A percentile compares a stretch with the other conserved stretches of the same genome.
Evolutionary conservation across 495 filamentous ascomycete genomes (phyloP).

Genomic region (Lentithecium fluviatile): DNA sequence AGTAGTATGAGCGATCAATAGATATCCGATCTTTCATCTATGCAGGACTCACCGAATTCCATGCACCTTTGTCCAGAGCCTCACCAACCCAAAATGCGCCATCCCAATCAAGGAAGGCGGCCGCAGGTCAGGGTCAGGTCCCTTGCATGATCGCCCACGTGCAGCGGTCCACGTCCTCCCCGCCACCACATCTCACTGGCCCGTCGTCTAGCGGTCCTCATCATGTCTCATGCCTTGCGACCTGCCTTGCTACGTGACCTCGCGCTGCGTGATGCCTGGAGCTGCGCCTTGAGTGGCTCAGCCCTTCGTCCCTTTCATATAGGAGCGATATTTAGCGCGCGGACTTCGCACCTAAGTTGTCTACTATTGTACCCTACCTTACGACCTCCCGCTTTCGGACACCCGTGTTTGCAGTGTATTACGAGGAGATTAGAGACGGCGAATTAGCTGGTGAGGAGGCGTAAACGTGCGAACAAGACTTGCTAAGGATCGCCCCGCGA

Average conservation of each 20-base stretch:
- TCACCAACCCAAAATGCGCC: background rate
- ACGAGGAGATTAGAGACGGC: background rate
- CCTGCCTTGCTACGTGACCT: slow-evolving; percentile 21
- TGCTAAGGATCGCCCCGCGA: slow-evolving; percentile 27
- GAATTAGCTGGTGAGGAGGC: slow-evolving; percentile 10
- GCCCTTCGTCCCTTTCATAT: slow-evolving; percentile 7
- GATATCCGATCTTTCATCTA: background rate
- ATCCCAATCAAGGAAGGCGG: background rate
- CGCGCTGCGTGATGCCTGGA: slow-evolving; percentile 7
- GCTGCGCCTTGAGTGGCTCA: slow-evolving; percentile 32
- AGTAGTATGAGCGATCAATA: background rate
- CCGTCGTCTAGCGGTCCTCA: slow-evolving; percentile 26
- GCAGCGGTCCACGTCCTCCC: background rate
- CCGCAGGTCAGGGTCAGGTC: slow-evolving; percentile 6
- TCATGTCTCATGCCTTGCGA: slow-evolving; percentile 20
- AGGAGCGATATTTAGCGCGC: background rate
- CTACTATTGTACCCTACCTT: slow-evolving; percentile 10
- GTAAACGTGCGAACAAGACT: slow-evolving; percentile 3
- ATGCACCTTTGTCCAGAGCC: background rate
- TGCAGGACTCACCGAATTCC: too few species aligned
- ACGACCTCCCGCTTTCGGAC: slow-evolving; percentile 26
- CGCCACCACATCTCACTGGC: slow-evolving; percentile 18
- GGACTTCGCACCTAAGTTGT: background rate
- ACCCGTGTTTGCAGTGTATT: background rate
- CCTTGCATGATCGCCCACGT: slow-evolving; percentile 12